A percentile compares a stretch with the other conserved stretches of the same genome.
Evolutionary conservation across 371 early-diverging fungal species (phyloP).

Genomic region (Dipsacomyces acuminosporus): DNA sequence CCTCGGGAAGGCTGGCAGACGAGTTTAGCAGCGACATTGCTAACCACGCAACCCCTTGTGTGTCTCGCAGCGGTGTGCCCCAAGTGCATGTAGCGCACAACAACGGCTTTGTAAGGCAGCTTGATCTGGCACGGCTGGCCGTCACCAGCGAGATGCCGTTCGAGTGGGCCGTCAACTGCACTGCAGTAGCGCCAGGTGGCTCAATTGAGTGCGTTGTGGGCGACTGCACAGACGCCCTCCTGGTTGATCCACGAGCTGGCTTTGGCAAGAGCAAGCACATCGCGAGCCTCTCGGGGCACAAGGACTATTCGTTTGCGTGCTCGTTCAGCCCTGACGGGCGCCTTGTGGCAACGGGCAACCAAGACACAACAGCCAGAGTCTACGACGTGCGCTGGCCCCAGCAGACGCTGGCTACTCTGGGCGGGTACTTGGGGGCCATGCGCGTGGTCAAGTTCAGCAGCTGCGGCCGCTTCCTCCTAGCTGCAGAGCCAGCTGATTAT

Average conservation of each 20-base stretch:
- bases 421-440: constrained; percentile 67
- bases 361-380: constrained; percentile 63
- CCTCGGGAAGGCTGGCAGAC: too few species aligned
- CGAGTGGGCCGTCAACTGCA: constrained; percentile 71
- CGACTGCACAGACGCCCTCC: constrained; percentile 55
- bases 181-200: constrained; percentile 59
- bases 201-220: constrained; percentile 71
- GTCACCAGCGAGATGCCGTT: constrained; percentile 46
- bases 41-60: constrained; percentile 58
- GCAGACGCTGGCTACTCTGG: constrained; percentile 52
- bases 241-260: constrained; percentile 49
- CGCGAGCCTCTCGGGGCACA: constrained; percentile 56
- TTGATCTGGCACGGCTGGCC: constrained; percentile 52
- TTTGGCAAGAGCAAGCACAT: not conserved
- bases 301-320: constrained; percentile 78
- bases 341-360: constrained; percentile 76
- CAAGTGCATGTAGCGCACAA: constrained; percentile 60
- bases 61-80: constrained; percentile 44
- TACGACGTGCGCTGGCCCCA: constrained; percentile 70
- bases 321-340: constrained; percentile 73
- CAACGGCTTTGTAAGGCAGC: constrained; percentile 51
- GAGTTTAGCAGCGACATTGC: constrained; percentile 53
- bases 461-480: constrained; percentile 64
- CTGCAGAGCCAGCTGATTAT: constrained; percentile 73
- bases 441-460: constrained; percentile 67